Percentiles rank a stretch among this genome's conserved stretches.
phyloP scores from a whole-genome alignment of 768 basidiomycete genomes.

The Sarcodon sp. region DNA sequence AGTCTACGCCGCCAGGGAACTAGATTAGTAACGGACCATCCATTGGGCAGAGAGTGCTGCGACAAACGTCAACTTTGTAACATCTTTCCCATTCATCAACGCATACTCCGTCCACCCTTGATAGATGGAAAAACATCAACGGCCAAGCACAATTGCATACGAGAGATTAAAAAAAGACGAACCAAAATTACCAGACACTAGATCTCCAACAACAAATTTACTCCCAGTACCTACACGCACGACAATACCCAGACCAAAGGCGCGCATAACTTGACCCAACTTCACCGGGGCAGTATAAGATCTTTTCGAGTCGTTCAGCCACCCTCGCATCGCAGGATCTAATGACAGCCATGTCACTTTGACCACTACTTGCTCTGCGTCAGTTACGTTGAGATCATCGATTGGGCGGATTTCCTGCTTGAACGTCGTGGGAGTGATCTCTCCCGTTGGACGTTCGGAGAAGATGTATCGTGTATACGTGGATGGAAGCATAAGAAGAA shows the following conservation, averaged over 20 bases:
- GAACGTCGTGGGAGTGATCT: slow-evolving; percentile 69
- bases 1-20: slow-evolving; percentile 22
- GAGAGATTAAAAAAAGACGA: slow-evolving; percentile 10
- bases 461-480: slow-evolving; percentile 61
- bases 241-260: slow-evolving; percentile 52
- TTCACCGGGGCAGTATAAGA: slow-evolving; percentile 53
- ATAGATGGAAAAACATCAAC: not conserved
- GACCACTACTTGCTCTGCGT: slow-evolving; percentile 49
- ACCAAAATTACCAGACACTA: slow-evolving; percentile 56
- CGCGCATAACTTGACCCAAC: slow-evolving; percentile 58
- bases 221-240: slow-evolving; percentile 42
- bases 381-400: slow-evolving; percentile 31
- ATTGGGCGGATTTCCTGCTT: slow-evolving; percentile 39
- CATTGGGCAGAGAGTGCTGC: not conserved
- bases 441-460: slow-evolving; percentile 54
- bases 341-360: slow-evolving; percentile 67
- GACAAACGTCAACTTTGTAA: slow-evolving; percentile 44
- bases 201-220: slow-evolving; percentile 49
- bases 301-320: slow-evolving; percentile 51
- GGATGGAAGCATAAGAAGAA: not conserved
- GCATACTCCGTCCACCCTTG: slow-evolving; percentile 73
- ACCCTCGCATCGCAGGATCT: slow-evolving; percentile 85
- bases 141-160: not conserved
- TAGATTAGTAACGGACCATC: too few relatives aligned
- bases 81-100: slow-evolving; percentile 37